Percentiles rank a stretch among this genome's conserved stretches.
These are phyloP conservation scores for Neospermospora avenae DNA, from an alignment of 2,329 filamentous ascomycete species.

Conservation along the genomic window DNA sequence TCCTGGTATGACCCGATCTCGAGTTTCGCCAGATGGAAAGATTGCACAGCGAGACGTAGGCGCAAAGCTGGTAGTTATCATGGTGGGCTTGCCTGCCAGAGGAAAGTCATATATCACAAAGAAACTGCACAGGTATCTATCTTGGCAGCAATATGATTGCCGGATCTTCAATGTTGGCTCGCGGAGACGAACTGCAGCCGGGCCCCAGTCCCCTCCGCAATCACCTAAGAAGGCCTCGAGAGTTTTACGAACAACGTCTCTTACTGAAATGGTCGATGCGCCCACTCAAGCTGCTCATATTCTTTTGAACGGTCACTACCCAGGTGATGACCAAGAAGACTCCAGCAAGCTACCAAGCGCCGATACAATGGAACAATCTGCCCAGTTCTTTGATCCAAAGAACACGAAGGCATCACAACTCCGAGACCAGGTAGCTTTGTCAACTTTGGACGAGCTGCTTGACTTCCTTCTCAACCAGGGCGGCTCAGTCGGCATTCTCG, in stretches of 20 bases:
- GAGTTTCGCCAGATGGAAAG: conserved; percentile 90
- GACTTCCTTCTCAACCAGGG: conserved; percentile 81
- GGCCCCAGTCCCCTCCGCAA: conserved; percentile 27
- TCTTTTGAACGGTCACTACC: conserved; percentile 49
- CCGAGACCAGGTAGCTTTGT: conserved; percentile 86
- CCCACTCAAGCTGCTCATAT: conserved; percentile 54
- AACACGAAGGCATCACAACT: conserved; percentile 80
- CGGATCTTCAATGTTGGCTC: conserved; percentile 97
- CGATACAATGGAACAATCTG: conserved; percentile 77
- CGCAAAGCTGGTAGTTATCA: conserved; percentile 94
- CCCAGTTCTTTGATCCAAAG: conserved; percentile 88
- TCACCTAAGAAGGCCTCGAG: conserved; percentile 30
- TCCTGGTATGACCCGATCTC: conserved; percentile 91
- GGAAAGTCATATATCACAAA: conserved; percentile 99
- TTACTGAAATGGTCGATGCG: conserved; percentile 28
- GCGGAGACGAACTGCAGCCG: conserved; percentile 73
- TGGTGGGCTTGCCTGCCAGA: conserved; percentile 92
- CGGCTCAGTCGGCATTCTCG: conserved; percentile 90
- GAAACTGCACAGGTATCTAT: conserved; percentile 91
- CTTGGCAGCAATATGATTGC: conserved; percentile 96
- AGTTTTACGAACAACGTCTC: conserved; percentile 17
- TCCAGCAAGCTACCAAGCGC: conserved; percentile 27
- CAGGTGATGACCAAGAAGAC: conserved; percentile 21
- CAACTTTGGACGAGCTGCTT: conserved; percentile 86
- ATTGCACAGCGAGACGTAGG: conserved; percentile 94